A percentile compares a stretch with the other conserved stretches of the same genome.
phyloP scores from a whole-genome alignment of 1,284 basidiomycete genomes.

The Ustilago hordei region DNA sequence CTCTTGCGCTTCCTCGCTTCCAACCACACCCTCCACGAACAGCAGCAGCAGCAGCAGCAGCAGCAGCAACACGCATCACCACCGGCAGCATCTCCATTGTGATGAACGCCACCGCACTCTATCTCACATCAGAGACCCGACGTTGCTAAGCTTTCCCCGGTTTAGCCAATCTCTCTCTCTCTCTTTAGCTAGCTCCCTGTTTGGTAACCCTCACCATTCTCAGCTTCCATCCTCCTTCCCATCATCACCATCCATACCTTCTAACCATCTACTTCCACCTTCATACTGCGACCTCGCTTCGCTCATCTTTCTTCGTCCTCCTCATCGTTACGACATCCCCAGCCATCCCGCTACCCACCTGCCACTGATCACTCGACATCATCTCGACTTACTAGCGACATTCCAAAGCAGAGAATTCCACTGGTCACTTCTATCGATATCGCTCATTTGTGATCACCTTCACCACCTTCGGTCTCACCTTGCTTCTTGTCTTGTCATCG shows the following conservation, averaged over 20 bases:
- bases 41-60: too few relatives aligned
- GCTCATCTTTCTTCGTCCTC: slow-evolving; percentile 26
- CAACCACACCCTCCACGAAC: neutral
- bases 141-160: neutral
- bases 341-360: neutral
- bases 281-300: slow-evolving; percentile 34
- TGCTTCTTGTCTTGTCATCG: slow-evolving; percentile 8
- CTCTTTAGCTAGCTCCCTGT: neutral
- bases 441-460: neutral
- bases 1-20: neutral
- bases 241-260: slow-evolving; percentile 5
- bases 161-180: neutral
- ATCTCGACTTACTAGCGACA: neutral
- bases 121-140: neutral
- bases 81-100: neutral
- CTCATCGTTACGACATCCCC: slow-evolving; percentile 16
- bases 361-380: neutral
- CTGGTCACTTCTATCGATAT: neutral
- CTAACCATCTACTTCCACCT: neutral
- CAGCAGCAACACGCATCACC: neutral
- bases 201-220: slow-evolving; percentile 4
- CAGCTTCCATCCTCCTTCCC: neutral
- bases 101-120: slow-evolving; percentile 2
- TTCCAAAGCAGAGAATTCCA: too few relatives aligned
- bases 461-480: neutral